Evolutionary conservation across 306 rosid species (phyloP), one percentile per base, ranked within the genome.

Genomic region (Quercus suber): DNA sequence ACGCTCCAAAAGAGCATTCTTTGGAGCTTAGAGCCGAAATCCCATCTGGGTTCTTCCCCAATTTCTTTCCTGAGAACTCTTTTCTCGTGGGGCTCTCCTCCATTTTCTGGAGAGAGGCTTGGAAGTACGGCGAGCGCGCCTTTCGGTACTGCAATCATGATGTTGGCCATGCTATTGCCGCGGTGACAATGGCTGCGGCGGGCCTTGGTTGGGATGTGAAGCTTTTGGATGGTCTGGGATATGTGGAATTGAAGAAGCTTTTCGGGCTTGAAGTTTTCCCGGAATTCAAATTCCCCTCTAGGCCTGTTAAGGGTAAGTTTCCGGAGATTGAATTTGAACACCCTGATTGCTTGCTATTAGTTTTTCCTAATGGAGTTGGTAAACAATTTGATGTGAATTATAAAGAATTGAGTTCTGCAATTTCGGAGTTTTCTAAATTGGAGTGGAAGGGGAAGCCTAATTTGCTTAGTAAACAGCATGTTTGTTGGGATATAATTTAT

Each of bases 121-220:
- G 99, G 99, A 94, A 94, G 60, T 94, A 94, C 19, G 99, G 97
- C 2, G 99, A 94, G 80, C 90, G 99, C 2, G 97, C 95, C 4
- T 91, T 91, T 71, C 90, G 99, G 86, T 95, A 95, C 33, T 92
- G 97, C 64, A 91, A 92, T 74, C 99, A 95, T 75, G 99, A 95
- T 33, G 89, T 95, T 4, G 99, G 99, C 2, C 99, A 92, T 7
- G 97, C 97, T 28, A 85, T 92, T 77, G 99, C 85, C 25, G 95
- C 99, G n/a, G 96, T 95, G 71, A 25, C 94, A 20, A 79, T 91
- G 84, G 95, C 98, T 3, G 98, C 98, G 2, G 99, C 98, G 0
- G 78, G 56, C 63, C 86, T 92, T 73, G 99, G 99, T 9, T 92
- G 97, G 98, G 97, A 95, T 71, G 99, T 92, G 85, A 91, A 89